Conservation (phyloP, 2,329 filamentous ascomycete genomes). For the Peltaster fructicola region DNA sequence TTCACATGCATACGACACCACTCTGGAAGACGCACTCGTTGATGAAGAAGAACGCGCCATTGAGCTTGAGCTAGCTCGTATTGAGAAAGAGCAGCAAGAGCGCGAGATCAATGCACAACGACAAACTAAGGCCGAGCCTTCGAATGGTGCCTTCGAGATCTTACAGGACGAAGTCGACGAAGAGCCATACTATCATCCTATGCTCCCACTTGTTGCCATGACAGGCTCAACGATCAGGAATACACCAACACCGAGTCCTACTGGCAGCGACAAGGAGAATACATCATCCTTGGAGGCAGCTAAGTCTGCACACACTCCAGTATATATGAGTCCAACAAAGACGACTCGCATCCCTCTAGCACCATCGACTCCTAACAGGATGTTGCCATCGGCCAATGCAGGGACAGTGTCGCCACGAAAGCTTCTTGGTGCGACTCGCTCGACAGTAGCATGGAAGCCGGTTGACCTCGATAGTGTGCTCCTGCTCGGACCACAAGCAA, state of each 20-base stretch:
- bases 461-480: conserved; percentile 63
- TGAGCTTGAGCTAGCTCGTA: conserved; percentile 16
- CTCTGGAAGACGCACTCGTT: no score
- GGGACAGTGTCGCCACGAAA: conserved; percentile 21
- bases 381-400: conserved; percentile 8
- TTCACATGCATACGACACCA: no score
- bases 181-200: no score
- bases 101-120: conserved; percentile 2
- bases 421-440: conserved; percentile 32
- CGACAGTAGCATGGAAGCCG: conserved; percentile 48
- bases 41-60: conserved; percentile 15
- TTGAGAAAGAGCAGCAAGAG: conserved; percentile 11
- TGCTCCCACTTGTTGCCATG: no score
- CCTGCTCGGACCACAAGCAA: conserved; percentile 22
- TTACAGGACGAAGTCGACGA: conserved; percentile 19
- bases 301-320: conserved; percentile 10
- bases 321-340: conserved; percentile 13
- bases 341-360: conserved; percentile 25
- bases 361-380: conserved; percentile 20
- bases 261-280: conserved; percentile 23
- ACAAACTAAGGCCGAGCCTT: not conserved
- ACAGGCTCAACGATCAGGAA: conserved; percentile 12
- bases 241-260: conserved; percentile 17
- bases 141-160: conserved; percentile 6
- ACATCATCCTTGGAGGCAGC: conserved; percentile 18